Percentiles rank a stretch among this genome's conserved stretches.
phyloP scores from a whole-genome alignment of 768 basidiomycete genomes.

The Russula sp. region DNA sequence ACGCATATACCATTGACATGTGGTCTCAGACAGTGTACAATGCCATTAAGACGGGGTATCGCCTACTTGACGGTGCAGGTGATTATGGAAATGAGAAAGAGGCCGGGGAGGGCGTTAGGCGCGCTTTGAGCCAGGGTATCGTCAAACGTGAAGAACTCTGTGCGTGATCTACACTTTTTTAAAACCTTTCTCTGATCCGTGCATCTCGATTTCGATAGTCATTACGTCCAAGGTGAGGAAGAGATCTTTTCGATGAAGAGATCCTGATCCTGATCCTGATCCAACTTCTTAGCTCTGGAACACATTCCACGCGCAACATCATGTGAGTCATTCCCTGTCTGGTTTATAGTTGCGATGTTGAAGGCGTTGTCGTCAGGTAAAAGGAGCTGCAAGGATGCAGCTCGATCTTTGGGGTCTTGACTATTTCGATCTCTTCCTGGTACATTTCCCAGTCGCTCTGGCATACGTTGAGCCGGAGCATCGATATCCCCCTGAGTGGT shows the following conservation, averaged over 20 bases:
- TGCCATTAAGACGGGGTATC: constrained; percentile 82
- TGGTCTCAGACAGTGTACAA: constrained; percentile 67
- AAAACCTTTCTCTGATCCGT: constrained; percentile 1
- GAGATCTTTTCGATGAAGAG: neutral
- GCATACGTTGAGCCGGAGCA: constrained; percentile 73
- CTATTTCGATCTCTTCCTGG: constrained; percentile 76
- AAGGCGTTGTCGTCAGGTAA: constrained; percentile 43
- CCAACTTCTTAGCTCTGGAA: constrained; percentile 66
- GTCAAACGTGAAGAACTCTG: constrained; percentile 87
- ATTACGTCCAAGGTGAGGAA: constrained; percentile 73
- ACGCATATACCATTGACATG: neutral
- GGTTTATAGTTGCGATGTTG: neutral
- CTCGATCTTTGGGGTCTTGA: constrained; percentile 80
- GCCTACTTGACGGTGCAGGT: constrained; percentile 81
- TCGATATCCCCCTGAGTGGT: constrained; percentile 84
- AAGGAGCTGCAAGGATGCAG: constrained; percentile 55
- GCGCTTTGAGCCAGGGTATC: constrained; percentile 75
- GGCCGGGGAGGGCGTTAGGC: constrained; percentile 72
- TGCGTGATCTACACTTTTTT: constrained; percentile 40
- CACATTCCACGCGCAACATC: constrained; percentile 78
- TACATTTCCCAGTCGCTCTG: constrained; percentile 86
- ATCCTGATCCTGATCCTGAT: constrained; percentile 4
- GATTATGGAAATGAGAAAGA: constrained; percentile 91
- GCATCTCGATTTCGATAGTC: constrained; percentile 42
- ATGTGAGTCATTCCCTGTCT: constrained; percentile 44